These are phyloP conservation scores for Sporormia fimetaria DNA, from an alignment of 495 filamentous ascomycete species.

Conservation along the genomic window DNA sequence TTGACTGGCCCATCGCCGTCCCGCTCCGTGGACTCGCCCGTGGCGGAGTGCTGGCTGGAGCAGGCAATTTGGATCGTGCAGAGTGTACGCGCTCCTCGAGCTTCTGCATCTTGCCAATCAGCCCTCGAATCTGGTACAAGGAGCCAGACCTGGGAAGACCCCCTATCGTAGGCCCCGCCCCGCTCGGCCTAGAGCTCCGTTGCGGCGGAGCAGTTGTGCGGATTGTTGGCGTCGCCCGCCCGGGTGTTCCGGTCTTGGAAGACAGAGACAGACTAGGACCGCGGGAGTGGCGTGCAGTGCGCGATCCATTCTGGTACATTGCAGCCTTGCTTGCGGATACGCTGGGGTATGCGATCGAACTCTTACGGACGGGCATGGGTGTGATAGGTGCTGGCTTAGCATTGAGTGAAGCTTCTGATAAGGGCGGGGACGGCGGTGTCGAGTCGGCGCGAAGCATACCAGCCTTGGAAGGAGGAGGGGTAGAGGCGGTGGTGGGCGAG, in stretches of 20 bases:
- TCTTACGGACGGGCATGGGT: constrained; percentile 33
- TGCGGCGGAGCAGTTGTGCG: constrained; percentile 29
- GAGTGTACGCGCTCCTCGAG: constrained; percentile 87
- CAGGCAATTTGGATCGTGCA: constrained; percentile 84
- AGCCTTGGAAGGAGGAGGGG: constrained; percentile 54
- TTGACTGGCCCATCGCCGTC: constrained; percentile 41
- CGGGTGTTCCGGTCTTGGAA: constrained; percentile 29
- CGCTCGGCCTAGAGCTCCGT: constrained; percentile 20
- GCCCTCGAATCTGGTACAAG: constrained; percentile 78
- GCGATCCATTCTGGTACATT: constrained; percentile 20
- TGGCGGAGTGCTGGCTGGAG: constrained; percentile 67
- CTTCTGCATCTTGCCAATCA: constrained; percentile 93
- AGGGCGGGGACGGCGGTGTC: constrained; percentile 56
- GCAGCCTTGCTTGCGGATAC: constrained; percentile 42
- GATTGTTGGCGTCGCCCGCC: constrained; percentile 31
- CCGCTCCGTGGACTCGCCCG: constrained; percentile 59
- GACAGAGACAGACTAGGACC: constrained; percentile 42
- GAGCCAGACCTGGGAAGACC: constrained; percentile 67
- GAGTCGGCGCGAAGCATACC: constrained; percentile 43
- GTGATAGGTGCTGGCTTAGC: constrained; percentile 29
- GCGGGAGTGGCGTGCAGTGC: constrained; percentile 38
- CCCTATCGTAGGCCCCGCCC: constrained; percentile 14
- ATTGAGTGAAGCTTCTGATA: constrained; percentile 31
- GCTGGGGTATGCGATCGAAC: constrained; percentile 31
- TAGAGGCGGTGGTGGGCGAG: constrained; percentile 39